Evolutionary conservation across 1,284 basidiomycete genomes (phyloP).

Genomic region (Tilletiopsis washingtonensis): DNA sequence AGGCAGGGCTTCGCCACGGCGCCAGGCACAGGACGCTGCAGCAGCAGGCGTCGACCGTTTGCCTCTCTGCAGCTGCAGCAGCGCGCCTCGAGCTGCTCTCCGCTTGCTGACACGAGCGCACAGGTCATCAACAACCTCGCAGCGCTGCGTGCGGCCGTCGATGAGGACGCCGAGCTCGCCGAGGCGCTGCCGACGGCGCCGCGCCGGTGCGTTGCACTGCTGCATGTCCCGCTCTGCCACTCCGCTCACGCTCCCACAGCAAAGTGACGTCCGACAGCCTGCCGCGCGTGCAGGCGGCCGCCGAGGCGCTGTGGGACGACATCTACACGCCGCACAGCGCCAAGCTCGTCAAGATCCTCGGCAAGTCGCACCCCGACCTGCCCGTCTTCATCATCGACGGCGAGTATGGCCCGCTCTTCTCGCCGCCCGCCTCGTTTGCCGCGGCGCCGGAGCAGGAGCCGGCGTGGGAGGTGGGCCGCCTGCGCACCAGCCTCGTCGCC

Average conservation of each 20-base stretch:
- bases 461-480: conserved; percentile 64
- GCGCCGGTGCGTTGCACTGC: conserved; percentile 19
- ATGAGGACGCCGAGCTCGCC: conserved; percentile 33
- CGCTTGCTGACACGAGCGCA: neutral
- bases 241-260: conserved; percentile 6
- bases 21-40: no score
- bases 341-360: conserved; percentile 82
- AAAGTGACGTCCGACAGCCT: conserved; percentile 22
- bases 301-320: conserved; percentile 60
- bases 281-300: conserved; percentile 24
- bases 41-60: no score
- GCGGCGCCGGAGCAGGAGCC: conserved; percentile 35
- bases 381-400: conserved; percentile 79
- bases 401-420: conserved; percentile 75
- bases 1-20: no score
- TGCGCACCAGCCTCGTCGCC: conserved; percentile 78
- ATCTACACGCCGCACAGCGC: conserved; percentile 84
- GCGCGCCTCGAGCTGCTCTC: no score
- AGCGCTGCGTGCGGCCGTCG: conserved; percentile 37
- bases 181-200: conserved; percentile 29
- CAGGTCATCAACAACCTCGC: conserved; percentile 45
- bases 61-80: no score
- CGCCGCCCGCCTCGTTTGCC: conserved; percentile 57
- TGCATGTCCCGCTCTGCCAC: neutral
- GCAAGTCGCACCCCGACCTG: conserved; percentile 61